phyloP scores from a whole-genome alignment of 208 protist genomes.

The Balamuthia mandrillaris region DNA sequence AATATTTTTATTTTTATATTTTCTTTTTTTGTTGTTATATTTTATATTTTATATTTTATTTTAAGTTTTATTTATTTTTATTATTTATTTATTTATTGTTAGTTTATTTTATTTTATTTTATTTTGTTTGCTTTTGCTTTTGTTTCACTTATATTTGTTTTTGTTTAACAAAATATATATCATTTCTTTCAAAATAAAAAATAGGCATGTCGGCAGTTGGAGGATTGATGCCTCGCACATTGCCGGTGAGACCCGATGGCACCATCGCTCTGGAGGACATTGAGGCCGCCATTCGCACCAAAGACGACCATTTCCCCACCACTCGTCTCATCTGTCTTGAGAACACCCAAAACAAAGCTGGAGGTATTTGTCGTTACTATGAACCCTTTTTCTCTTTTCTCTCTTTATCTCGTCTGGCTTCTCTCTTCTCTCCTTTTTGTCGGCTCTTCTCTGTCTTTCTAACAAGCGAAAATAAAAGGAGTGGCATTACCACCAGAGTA shows the following conservation, averaged over 20 bases:
- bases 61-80: too few relatives aligned
- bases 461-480: not conserved
- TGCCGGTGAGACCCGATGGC: conserved; percentile 34
- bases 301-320: conserved; percentile 46
- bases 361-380: not conserved
- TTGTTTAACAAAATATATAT: too few relatives aligned
- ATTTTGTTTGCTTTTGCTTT: too few relatives aligned
- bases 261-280: conserved; percentile 34
- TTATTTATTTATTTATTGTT: too few relatives aligned
- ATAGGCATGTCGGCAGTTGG: not conserved
- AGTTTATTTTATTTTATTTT: too few relatives aligned
- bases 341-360: conserved; percentile 46
- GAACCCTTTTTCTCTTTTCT: not conserved
- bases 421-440: not conserved
- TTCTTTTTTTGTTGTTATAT: too few relatives aligned
- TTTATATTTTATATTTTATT: too few relatives aligned
- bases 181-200: too few relatives aligned
- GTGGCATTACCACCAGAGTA: conserved; percentile 5
- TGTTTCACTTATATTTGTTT: too few relatives aligned
- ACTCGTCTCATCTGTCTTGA: conserved; percentile 52
- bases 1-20: too few relatives aligned
- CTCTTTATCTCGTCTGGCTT: not conserved
- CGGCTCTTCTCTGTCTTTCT: not conserved
- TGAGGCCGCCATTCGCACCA: not conserved
- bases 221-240: not conserved